These are phyloP conservation scores for Linum tenue DNA, from an alignment of 345 rosid species.

Conservation along the genomic window DNA sequence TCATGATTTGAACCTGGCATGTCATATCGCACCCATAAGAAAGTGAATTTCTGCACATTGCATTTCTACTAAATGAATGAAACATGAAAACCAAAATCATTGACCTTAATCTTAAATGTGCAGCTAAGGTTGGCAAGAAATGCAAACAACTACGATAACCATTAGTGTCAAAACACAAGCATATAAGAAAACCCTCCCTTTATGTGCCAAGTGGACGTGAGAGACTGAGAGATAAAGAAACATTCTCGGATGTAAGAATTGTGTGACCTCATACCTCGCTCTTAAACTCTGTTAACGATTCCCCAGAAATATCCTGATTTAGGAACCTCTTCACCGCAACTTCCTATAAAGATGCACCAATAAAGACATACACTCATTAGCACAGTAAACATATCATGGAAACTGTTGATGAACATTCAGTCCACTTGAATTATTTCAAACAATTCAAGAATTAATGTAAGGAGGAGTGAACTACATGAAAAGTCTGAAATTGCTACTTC, in stretches of 20 bases:
- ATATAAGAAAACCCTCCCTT: background rate
- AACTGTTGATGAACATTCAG: background rate
- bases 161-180: background rate
- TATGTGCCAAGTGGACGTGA: constrained; percentile 2
- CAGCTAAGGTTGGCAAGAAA: background rate
- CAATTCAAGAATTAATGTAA: too few relatives aligned
- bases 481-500: too few relatives aligned
- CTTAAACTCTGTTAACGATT: constrained; percentile 74
- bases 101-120: too few relatives aligned
- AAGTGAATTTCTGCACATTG: too few relatives aligned
- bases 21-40: constrained; percentile 3
- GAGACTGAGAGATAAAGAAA: too few relatives aligned
- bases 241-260: background rate
- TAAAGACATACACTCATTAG: constrained; percentile 9
- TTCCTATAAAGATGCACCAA: constrained; percentile 42
- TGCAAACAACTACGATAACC: too few relatives aligned
- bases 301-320: constrained; percentile 72
- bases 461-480: too few relatives aligned
- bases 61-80: too few relatives aligned
- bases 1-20: constrained; percentile 72
- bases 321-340: constrained; percentile 93
- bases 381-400: background rate
- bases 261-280: constrained; percentile 55
- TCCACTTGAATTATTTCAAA: background rate
- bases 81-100: too few relatives aligned